Base-by-base conservation (phyloP, 1,284 basidiomycete species). In the Papiliotrema flavescens region DNA sequence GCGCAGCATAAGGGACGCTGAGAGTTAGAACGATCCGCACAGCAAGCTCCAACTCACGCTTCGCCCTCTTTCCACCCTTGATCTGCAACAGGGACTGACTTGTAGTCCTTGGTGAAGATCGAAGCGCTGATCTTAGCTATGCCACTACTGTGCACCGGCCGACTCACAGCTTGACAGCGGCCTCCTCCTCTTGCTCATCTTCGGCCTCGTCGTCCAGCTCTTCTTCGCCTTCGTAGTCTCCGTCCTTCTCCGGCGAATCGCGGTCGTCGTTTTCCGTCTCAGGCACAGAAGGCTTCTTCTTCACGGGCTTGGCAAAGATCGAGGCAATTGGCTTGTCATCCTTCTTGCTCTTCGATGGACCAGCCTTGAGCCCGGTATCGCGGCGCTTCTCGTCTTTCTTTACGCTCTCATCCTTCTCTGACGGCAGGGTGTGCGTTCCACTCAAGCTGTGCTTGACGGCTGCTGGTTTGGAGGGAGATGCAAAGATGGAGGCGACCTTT, bases 1-100 rank as follows among this genome's bases (percentile, higher is more conserved):
- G 82, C 2, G 93, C 90, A 9, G 90, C 86, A 73, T 99, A 99
- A 0, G 96, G 95, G 13, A 98, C 88, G 1, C 93, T 95, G 60
- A 11, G 23, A 19, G 46, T 32, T 47, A 36, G 53, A 67, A 54
- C 32, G 24, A 13, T 8, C 15, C 14, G 17, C 11, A 19, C 26
- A 34, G 35, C 44, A 17, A 3, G 17, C 24, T 9, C 17, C 24
- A 35, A 81, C 89, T 65, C 68, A 94, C 91, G 90, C 83, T 63
- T 88, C 81, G 24, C 90, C 92, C 34, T 79, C 79, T 78, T 91
- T 88, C 94, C 94, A 98, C 2, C 87, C 88, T 48, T 87, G 87
- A 57, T 85, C 81, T 15, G 90, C 80, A 64, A 91, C 89, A 1
- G 90, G 86, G n/a, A 87, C 85, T 19, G 80, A 72, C 51, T 81